These are phyloP conservation scores for Ustulina deusta DNA, from an alignment of 2,329 filamentous ascomycete species.

Conservation along the genomic window DNA sequence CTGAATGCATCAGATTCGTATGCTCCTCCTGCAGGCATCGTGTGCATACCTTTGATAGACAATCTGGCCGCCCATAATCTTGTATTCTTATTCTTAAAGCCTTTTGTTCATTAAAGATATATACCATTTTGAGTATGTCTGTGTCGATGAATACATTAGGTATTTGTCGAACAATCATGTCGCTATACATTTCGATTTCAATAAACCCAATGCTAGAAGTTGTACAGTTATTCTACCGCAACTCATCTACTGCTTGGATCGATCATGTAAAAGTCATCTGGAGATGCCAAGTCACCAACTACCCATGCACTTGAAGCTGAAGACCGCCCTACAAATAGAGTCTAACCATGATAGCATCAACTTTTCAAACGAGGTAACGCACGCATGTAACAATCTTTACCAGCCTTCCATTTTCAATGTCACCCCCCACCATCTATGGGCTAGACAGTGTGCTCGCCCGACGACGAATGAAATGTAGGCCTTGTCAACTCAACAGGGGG, in stretches of 20 bases:
- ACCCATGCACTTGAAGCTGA: not conserved
- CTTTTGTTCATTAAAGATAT: not conserved
- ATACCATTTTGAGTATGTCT: not conserved
- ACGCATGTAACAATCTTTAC: constrained; percentile 10
- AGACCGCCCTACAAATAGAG: not conserved
- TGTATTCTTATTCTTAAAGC: not conserved
- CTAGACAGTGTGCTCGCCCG: not conserved
- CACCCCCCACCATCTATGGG: not conserved
- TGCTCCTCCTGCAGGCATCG: constrained; percentile 2
- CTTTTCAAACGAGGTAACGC: not conserved
- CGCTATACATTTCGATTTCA: not conserved
- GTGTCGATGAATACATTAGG: not conserved
- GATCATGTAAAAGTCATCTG: not conserved
- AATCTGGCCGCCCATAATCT: not conserved
- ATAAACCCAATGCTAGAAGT: not conserved
- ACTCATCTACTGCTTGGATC: not conserved
- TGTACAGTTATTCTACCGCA: not conserved
- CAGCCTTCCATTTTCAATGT: not conserved
- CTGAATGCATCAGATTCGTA: not conserved
- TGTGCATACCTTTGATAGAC: not conserved
- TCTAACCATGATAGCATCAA: not conserved
- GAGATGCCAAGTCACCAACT: not conserved
- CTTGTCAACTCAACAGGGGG: not conserved
- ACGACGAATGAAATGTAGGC: not conserved
- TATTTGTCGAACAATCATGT: not conserved